Percentiles rank a stretch among this genome's conserved stretches.
Conservation (phyloP, 768 basidiomycete species). For the Dictyophora rubrovolvata region DNA sequence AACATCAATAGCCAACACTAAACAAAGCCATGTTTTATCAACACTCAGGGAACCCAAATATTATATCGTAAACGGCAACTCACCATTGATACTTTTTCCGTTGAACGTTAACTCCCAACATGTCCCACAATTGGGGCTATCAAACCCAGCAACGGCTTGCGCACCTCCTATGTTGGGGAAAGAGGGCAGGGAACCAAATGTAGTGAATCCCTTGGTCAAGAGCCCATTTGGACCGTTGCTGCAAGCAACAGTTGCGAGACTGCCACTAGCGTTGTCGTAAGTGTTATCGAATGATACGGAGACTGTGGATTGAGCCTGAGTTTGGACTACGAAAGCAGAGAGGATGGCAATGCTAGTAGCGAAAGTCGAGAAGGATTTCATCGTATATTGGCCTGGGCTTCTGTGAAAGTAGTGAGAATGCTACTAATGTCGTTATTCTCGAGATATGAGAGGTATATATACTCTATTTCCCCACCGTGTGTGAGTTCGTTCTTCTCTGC, state of each 20-base stretch:
- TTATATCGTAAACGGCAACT: background rate
- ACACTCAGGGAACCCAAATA: background rate
- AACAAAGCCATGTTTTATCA: background rate
- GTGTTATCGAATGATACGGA: constrained; percentile 28
- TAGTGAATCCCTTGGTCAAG: constrained; percentile 23
- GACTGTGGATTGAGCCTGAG: constrained; percentile 16
- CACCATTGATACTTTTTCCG: constrained; percentile 11
- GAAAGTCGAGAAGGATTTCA: background rate
- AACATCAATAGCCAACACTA: constrained; percentile 38
- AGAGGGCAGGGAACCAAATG: constrained; percentile 26
- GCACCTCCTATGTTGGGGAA: constrained; percentile 31
- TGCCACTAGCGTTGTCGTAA: constrained; percentile 23
- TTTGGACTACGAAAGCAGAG: constrained; percentile 14
- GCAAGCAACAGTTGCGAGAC: constrained; percentile 26
- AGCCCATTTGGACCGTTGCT: constrained; percentile 31
- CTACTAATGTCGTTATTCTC: too few relatives aligned
- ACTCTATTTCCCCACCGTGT: too few relatives aligned
- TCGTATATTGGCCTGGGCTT: too few relatives aligned
- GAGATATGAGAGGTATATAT: too few relatives aligned
- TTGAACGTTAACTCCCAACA: constrained; percentile 23
- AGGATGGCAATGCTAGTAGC: constrained; percentile 12
- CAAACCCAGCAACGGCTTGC: constrained; percentile 19
- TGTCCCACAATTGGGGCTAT: constrained; percentile 20
- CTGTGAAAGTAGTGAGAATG: too few relatives aligned
- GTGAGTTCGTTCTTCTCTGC: too few relatives aligned